Conservation (phyloP, 2,329 filamentous ascomycete genomes). For the Monilinia polystroma region DNA sequence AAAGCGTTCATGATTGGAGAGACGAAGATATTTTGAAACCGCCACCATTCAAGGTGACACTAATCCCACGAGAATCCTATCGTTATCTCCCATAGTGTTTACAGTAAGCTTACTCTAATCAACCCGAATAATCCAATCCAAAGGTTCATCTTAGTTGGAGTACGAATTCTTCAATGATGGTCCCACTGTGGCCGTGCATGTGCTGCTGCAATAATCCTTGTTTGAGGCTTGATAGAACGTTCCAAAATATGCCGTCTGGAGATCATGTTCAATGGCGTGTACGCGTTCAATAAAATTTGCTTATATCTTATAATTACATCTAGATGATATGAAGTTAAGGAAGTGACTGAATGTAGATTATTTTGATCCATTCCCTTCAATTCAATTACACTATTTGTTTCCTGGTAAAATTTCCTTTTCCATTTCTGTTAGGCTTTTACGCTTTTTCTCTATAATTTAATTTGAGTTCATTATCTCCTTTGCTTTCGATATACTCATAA, state of each 20-base stretch:
- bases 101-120: background rate
- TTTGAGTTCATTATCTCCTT: background rate
- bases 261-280: slow-evolving; percentile 3
- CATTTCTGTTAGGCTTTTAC: background rate
- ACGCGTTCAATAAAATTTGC: background rate
- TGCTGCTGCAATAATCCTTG: slow-evolving; percentile 4
- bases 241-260: background rate
- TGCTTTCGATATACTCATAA: background rate
- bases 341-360: background rate
- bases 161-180: background rate
- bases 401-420: too few species aligned
- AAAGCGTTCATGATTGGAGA: background rate
- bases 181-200: slow-evolving; percentile 1
- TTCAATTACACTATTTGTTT: background rate
- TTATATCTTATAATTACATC: background rate
- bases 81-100: background rate
- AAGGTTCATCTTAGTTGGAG: background rate
- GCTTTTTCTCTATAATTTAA: background rate
- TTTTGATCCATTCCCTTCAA: background rate
- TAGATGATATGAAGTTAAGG: slow-evolving; percentile 8
- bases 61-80: background rate
- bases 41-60: background rate
- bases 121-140: background rate
- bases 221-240: background rate
- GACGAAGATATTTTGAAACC: slow-evolving; percentile 1